Base-by-base conservation (phyloP, 2,329 filamentous ascomycete species). In the Alternaria longipes region DNA sequence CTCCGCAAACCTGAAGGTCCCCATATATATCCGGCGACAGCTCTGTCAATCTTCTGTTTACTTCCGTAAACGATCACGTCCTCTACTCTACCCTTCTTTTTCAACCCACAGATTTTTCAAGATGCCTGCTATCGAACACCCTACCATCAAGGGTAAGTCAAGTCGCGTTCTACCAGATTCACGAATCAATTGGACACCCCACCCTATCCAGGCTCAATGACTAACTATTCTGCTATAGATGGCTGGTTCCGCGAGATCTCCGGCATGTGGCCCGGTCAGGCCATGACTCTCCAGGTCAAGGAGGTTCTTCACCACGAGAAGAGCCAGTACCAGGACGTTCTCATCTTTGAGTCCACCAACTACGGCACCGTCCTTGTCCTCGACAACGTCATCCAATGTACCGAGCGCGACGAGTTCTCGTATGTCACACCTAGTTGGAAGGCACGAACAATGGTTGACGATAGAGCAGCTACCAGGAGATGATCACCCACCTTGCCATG, bases 211-310 rank as follows among this genome's bases (percentile, higher is more conserved):
- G 7, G 3, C 3, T 30, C 16, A 59, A 34, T 38, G 9, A 38
- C 41, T 54, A 44, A 65, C 34, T 59, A 42, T 28, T 24, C n/a
- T 4, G 56, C 53, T 59, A 60, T 72, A 97, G 95, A 98, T 97
- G 95, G 94, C 85, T 99, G 95, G 95, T 99, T 99, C 91, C 92
- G 93, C 82, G 95, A 99, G 85, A 94, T 97, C 84, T 97, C 92
- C 74, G 86, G 95, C 79, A 98, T 99, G 94, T 99, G 95, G 95
- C 94, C 95, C 66, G 93, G 95, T 81, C 95, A 98, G 86, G 95
- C 95, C 80, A 98, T 98, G 94, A 97, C 92, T 73, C 90, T 80
- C 65, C 76, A 79, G 69, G 95, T 99, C 83, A 94, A 99, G 82
- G 92, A 97, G 86, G 90, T 99, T 78, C 87, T 99, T 66, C 94